Base-by-base conservation (phyloP, 768 basidiomycete species). In the Macrolepiota albuminosa region DNA sequence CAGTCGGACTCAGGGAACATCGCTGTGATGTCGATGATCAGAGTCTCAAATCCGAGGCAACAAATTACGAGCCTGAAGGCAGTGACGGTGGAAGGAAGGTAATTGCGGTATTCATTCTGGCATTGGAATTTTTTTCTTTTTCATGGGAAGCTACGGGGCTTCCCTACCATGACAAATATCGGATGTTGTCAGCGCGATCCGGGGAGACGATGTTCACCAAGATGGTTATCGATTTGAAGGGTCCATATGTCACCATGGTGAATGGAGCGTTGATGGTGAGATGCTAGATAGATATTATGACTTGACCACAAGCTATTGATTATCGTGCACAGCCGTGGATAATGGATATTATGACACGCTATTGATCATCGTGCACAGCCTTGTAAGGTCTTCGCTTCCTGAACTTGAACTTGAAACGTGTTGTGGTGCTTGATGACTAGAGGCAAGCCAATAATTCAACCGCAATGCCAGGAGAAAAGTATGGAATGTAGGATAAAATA, bases 401-500 rank as follows among this genome's bases (percentile, higher is more conserved):
- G 24, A n/a, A 29, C 16, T 36, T 21, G 24, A n/a, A 29, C 16
- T 36, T 37, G 51, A 37, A 40, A 53, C 16, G 16, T 29, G 26
- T 29, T 54, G 29, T 31, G 53, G 9, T 31, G 29, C 39, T 43
- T 54, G 54, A 43, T 2, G 31, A 54, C 29, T 54, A 7, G 18
- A 31, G 29, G 29, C 29, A 18, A 13, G 6, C 31, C 6, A 29
- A 54, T 14, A 21, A n/a, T 43, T 33, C 29, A 43, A 21, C 21
- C 51, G 18, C 8, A 11, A 37, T n/a, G 34, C 33, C 45, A 42
- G 2, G 6, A 31, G 10, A 26, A 13, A 37, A 24, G 16, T 24
- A 47, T 16, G 8, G 33, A 31, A 45, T 48, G 47, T 48, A 48
- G 47, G 51, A 57, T 54, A 56, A 18, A 49, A 48, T 59, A 56